These are phyloP conservation scores for Skeletonema potamos DNA, from an alignment of 108 stramenopile genomes.

Conservation along the genomic window DNA sequence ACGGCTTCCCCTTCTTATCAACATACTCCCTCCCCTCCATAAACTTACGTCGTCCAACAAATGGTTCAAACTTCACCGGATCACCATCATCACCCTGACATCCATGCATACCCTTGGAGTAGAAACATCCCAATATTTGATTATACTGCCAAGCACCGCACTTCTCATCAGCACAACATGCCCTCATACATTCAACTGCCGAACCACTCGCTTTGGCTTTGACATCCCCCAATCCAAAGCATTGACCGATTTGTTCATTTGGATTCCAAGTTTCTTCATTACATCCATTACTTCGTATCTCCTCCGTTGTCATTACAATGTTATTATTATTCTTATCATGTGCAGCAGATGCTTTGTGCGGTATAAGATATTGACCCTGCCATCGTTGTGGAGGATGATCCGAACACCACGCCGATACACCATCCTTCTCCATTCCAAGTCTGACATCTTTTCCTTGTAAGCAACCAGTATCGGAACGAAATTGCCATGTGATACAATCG, in stretches of 20 bases:
- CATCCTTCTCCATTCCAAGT: conserved; percentile 61
- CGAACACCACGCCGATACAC: conserved; percentile 50
- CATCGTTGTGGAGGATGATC: conserved; percentile 54
- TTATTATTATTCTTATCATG: too few relatives aligned
- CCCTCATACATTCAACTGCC: conserved; percentile 47
- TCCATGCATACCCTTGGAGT: conserved; percentile 38
- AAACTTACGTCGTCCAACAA: conserved; percentile 53
- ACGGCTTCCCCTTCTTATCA: conserved; percentile 35
- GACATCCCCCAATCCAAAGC: conserved; percentile 62
- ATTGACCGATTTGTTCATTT: conserved; percentile 53
- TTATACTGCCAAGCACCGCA: conserved; percentile 63
- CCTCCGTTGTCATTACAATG: conserved; percentile 2
- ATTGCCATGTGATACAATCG: conserved; percentile 56
- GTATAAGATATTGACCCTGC: conserved; percentile 50
- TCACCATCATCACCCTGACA: conserved; percentile 43
- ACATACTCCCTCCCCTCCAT: conserved; percentile 29
- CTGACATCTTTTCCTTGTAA: conserved; percentile 52
- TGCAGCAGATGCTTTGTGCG: background rate
- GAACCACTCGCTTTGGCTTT: conserved; percentile 20
- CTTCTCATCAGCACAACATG: conserved; percentile 51
- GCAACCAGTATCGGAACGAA: conserved; percentile 48
- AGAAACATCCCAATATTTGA: conserved; percentile 52
- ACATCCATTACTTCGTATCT: conserved; percentile 26
- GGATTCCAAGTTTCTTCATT: conserved; percentile 53
- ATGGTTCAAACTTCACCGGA: conserved; percentile 55